A percentile compares a stretch with the other conserved stretches of the same genome.
phyloP scores from a whole-genome alignment of 78 protist species.

The Dictyostelium capitatum region DNA sequence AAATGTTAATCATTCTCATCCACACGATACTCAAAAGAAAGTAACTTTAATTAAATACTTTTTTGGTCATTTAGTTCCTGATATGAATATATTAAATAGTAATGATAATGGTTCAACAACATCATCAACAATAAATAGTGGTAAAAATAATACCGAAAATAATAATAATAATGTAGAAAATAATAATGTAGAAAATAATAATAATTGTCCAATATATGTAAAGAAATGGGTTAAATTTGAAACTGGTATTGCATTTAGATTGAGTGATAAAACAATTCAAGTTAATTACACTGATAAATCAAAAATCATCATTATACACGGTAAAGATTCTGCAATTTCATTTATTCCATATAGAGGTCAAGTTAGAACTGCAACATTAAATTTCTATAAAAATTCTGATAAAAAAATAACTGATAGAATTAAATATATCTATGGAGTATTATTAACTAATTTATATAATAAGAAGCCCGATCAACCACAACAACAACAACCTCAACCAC shows the following conservation, averaged over 20 bases:
- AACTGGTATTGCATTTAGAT: slow-evolving; percentile 91
- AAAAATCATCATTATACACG: slow-evolving; percentile 16
- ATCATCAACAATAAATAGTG: neutral
- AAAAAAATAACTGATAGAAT: neutral
- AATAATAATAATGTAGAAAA: neutral
- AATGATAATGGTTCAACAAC: neutral
- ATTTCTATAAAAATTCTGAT: neutral
- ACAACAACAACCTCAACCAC: neutral
- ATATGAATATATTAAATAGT: neutral
- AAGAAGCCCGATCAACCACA: slow-evolving; percentile 3
- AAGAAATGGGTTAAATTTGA: slow-evolving; percentile 90
- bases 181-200: slow-evolving; percentile 2
- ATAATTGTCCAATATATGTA: slow-evolving; percentile 85
- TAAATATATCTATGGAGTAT: neutral
- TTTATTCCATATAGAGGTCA: slow-evolving; percentile 35
- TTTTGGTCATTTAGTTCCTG: slow-evolving; percentile 59
- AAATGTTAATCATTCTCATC: slow-evolving; percentile 41
- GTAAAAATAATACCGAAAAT: neutral
- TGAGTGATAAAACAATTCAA: slow-evolving; percentile 87
- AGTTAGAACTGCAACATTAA: slow-evolving; percentile 22
- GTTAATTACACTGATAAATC: slow-evolving; percentile 66
- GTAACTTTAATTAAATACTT: slow-evolving; percentile 91
- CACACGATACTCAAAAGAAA: slow-evolving; percentile 90
- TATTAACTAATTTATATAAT: neutral
- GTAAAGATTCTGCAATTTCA: neutral